phyloP scores from a whole-genome alignment of 495 filamentous ascomycete species.

The Schizothecium vesticola region DNA sequence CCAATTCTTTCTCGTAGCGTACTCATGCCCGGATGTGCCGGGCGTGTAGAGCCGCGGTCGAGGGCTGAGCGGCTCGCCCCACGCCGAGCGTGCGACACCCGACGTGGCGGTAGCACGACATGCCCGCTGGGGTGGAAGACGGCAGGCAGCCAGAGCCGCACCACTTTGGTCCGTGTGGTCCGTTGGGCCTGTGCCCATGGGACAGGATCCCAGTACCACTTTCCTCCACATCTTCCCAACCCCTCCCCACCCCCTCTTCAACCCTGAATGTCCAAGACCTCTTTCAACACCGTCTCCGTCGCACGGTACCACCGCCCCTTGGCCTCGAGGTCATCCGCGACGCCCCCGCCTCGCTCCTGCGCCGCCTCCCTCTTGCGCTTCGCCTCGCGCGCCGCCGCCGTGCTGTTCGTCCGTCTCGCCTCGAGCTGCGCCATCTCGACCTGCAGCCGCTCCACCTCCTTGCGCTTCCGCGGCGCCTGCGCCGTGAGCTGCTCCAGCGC shows the following conservation, averaged over 20 bases:
- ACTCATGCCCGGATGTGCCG: neutral
- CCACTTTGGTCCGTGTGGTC: too few relatives aligned
- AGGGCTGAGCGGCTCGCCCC: neutral
- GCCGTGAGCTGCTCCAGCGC: conserved; percentile 61
- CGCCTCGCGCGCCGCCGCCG: conserved; percentile 71
- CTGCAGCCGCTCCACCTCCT: conserved; percentile 66
- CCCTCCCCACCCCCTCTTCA: neutral
- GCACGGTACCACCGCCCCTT: conserved; percentile 76
- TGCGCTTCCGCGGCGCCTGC: conserved; percentile 63
- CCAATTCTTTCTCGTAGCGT: neutral
- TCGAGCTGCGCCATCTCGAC: conserved; percentile 68
- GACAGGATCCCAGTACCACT: neutral
- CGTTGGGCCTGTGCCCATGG: neutral
- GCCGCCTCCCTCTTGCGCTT: conserved; percentile 64
- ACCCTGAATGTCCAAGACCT: conserved; percentile 49
- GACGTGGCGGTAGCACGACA: neutral
- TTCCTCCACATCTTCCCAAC: neutral
- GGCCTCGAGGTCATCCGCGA: conserved; percentile 76
- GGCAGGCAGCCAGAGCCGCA: too few relatives aligned
- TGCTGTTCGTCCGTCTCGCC: conserved; percentile 59
- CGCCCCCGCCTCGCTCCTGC: conserved; percentile 40
- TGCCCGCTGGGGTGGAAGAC: neutral
- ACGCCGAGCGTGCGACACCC: neutral
- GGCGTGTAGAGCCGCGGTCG: neutral
- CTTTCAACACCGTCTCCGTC: conserved; percentile 61